Conservation (phyloP, 2,329 filamentous ascomycete genomes). For the Microdochium bolleyi region DNA sequence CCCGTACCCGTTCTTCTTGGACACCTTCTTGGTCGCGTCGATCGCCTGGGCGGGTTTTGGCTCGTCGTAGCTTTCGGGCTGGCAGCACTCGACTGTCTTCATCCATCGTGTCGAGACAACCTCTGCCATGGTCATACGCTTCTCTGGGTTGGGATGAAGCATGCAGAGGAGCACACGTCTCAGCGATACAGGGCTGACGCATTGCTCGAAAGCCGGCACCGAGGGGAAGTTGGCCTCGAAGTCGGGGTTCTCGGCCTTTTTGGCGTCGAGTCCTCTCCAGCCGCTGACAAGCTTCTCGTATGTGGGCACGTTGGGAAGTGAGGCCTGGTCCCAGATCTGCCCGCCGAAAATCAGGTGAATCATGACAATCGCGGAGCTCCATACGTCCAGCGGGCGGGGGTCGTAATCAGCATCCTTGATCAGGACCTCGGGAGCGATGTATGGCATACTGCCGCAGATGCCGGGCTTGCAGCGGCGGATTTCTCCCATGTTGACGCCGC, state of each 20-base stretch:
- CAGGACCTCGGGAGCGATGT: constrained; percentile 81
- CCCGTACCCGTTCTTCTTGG: constrained; percentile 25
- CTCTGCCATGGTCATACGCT: constrained; percentile 61
- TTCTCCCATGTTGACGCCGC: constrained; percentile 64
- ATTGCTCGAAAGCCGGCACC: constrained; percentile 55
- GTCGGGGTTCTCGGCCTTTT: constrained; percentile 30
- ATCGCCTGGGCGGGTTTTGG: constrained; percentile 48
- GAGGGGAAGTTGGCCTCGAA: constrained; percentile 58
- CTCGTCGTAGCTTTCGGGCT: constrained; percentile 61
- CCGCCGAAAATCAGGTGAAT: constrained; percentile 66
- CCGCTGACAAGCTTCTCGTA: constrained; percentile 59
- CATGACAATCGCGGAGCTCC: constrained; percentile 80
- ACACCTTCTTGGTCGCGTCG: constrained; percentile 51
- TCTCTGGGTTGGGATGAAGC: constrained; percentile 69
- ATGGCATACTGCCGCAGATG: constrained; percentile 78
- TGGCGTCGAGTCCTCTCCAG: constrained; percentile 61
- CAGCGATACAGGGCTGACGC: constrained; percentile 58
- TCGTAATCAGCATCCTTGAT: constrained; percentile 59
- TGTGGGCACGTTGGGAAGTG: constrained; percentile 34
- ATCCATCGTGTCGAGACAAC: constrained; percentile 66
- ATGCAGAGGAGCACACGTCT: constrained; percentile 69
- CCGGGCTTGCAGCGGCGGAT: constrained; percentile 67
- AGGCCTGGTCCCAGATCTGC: constrained; percentile 67
- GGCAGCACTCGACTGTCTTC: constrained; percentile 71
- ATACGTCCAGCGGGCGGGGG: constrained; percentile 74